phyloP scores from a whole-genome alignment of 2,329 filamentous ascomycete genomes.

The Penicillium sclerotiorum region DNA sequence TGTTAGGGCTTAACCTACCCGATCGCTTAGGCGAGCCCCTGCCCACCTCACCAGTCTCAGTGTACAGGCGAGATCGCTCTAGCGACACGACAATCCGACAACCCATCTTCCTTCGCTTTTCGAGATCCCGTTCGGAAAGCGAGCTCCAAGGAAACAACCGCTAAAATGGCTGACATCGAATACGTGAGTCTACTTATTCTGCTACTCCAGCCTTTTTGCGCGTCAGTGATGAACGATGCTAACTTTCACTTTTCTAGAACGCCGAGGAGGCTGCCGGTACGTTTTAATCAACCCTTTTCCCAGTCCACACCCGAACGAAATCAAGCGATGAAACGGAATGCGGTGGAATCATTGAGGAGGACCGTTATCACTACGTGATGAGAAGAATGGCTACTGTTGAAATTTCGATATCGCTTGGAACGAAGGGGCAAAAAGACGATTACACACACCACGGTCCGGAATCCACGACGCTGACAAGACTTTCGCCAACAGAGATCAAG shows the following conservation, averaged over 20 bases:
- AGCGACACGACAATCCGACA: slow-evolving; percentile 44
- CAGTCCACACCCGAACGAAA: slow-evolving; percentile 18
- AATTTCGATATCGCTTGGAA: slow-evolving; percentile 22
- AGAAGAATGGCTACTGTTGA: slow-evolving; percentile 1
- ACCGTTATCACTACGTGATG: slow-evolving; percentile 3
- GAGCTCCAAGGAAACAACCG: slow-evolving; percentile 49
- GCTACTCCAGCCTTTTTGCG: not conserved
- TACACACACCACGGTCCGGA: slow-evolving; percentile 17
- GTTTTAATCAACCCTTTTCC: slow-evolving; percentile 36
- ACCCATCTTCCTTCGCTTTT: slow-evolving; percentile 48
- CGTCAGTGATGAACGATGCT: slow-evolving; percentile 38
- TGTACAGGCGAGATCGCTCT: slow-evolving; percentile 33
- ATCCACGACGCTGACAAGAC: slow-evolving; percentile 33
- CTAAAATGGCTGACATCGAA: slow-evolving; percentile 84
- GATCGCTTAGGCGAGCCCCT: slow-evolving; percentile 48
- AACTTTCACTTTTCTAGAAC: slow-evolving; percentile 62
- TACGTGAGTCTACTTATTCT: slow-evolving; percentile 67
- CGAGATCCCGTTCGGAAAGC: slow-evolving; percentile 49
- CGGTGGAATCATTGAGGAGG: slow-evolving; percentile 5
- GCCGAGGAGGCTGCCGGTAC: slow-evolving; percentile 90
- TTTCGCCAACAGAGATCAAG: slow-evolving; percentile 77
- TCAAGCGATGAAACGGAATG: slow-evolving; percentile 9
- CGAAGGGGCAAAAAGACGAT: slow-evolving; percentile 16
- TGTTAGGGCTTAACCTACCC: slow-evolving; percentile 45
- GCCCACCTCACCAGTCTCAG: slow-evolving; percentile 37